A percentile compares a stretch with the other conserved stretches of the same genome.
Evolutionary conservation across 1,139 yeast species (phyloP).

Genomic region (Geotrichum reessii): DNA sequence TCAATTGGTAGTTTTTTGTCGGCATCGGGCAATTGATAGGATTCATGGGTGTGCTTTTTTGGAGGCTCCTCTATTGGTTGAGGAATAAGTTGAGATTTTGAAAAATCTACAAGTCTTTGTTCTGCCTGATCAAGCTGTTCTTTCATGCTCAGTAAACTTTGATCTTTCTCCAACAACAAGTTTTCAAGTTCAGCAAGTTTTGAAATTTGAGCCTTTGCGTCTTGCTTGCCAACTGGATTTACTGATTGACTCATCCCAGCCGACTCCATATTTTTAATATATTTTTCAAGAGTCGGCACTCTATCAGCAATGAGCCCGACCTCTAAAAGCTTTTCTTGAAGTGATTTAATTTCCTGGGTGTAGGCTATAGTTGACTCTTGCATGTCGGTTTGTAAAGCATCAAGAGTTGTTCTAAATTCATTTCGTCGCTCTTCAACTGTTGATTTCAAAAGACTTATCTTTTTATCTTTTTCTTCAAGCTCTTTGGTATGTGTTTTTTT

Average conservation of each 20-base stretch:
- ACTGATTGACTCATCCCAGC: not conserved
- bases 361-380: constrained; percentile 29
- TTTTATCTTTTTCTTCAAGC: constrained; percentile 29
- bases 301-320: constrained; percentile 24
- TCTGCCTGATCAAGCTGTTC: constrained; percentile 28
- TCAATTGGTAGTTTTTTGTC: not conserved
- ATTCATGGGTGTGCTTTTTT: not conserved
- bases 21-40: not conserved
- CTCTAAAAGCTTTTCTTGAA: constrained; percentile 26
- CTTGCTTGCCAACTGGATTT: constrained; percentile 26
- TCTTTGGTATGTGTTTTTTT: constrained; percentile 10
- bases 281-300: constrained; percentile 25
- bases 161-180: constrained; percentile 31
- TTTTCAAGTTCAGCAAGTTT: constrained; percentile 34
- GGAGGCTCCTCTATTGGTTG: not conserved
- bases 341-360: constrained; percentile 27
- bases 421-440: constrained; percentile 33
- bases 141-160: constrained; percentile 28
- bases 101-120: constrained; percentile 19
- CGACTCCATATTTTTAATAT: constrained; percentile 26
- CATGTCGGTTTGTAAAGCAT: constrained; percentile 31
- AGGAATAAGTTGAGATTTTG: constrained; percentile 7
- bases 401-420: constrained; percentile 33
- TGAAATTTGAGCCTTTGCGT: constrained; percentile 27
- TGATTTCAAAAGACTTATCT: constrained; percentile 26